Conservation (phyloP, 495 filamentous ascomycete genomes). For the Beverwykella pulmonaria region DNA sequence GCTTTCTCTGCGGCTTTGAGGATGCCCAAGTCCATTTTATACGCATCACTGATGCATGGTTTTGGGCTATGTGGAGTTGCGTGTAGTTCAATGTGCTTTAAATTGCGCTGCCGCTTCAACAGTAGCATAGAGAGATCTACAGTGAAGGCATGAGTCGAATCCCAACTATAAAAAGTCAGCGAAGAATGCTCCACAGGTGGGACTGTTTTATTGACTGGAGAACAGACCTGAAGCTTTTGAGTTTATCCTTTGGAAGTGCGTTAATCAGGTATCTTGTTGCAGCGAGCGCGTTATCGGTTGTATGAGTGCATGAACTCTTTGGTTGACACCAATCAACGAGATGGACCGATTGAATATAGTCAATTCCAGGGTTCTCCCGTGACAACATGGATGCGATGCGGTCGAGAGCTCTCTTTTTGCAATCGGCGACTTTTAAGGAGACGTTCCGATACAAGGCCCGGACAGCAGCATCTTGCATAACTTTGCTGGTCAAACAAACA, state of each 20-base stretch:
- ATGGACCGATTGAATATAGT: not conserved
- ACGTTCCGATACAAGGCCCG: not conserved
- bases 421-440: not conserved
- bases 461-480: not conserved
- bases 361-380: not conserved
- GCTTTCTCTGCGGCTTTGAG: not conserved
- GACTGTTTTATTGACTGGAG: too few species aligned
- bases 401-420: not conserved
- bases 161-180: not conserved
- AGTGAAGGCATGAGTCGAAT: not conserved
- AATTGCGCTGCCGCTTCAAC: not conserved
- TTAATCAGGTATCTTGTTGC: not conserved
- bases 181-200: too few species aligned
- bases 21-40: not conserved
- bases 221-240: not conserved
- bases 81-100: not conserved
- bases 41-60: not conserved
- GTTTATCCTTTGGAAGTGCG: not conserved
- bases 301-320: not conserved
- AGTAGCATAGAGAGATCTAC: not conserved
- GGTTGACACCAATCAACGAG: not conserved
- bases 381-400: not conserved
- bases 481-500: not conserved
- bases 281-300: not conserved
- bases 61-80: not conserved